phyloP scores from a whole-genome alignment of 805 yeast genomes.

The Yarrowia sp. region DNA sequence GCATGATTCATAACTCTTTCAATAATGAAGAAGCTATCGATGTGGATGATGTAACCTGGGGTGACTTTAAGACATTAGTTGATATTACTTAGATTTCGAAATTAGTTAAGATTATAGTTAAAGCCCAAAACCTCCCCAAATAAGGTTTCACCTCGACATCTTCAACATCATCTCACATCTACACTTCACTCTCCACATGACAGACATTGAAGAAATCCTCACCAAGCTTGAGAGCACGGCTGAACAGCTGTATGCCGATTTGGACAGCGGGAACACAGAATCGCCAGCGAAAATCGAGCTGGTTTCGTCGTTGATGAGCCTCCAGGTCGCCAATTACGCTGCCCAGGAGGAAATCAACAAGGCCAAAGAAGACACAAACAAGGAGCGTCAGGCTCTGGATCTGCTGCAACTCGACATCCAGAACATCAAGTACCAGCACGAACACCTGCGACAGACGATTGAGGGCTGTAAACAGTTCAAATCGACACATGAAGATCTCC shows the following conservation, averaged over 20 bases:
- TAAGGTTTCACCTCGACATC: too few species aligned
- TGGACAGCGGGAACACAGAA: slow-evolving; percentile 1
- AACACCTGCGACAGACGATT: slow-evolving; percentile 43
- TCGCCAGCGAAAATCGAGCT: slow-evolving; percentile 30
- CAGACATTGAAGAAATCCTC: slow-evolving; percentile 13
- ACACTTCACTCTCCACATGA: too few species aligned
- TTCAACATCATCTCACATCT: too few species aligned
- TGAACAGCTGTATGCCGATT: slow-evolving; percentile 11
- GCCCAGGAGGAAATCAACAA: slow-evolving; percentile 42
- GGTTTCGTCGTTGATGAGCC: slow-evolving; percentile 40
- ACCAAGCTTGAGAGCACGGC: slow-evolving; percentile 14
- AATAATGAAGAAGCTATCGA: too few species aligned
- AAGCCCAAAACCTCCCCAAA: too few species aligned
- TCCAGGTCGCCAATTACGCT: slow-evolving; percentile 42
- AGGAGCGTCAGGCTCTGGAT: slow-evolving; percentile 42
- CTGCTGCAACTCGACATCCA: slow-evolving; percentile 43
- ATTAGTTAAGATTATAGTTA: too few species aligned
- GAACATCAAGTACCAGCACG: slow-evolving; percentile 45
- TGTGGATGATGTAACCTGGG: too few species aligned
- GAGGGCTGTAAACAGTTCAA: slow-evolving; percentile 41
- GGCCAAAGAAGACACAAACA: slow-evolving; percentile 42
- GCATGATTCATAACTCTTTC: too few species aligned
- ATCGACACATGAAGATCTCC: slow-evolving; percentile 38
- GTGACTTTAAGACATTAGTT: too few species aligned
- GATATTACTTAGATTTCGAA: too few species aligned